phyloP scores from a whole-genome alignment of 78 protist genomes.

The Anaeramoeba ignava region DNA sequence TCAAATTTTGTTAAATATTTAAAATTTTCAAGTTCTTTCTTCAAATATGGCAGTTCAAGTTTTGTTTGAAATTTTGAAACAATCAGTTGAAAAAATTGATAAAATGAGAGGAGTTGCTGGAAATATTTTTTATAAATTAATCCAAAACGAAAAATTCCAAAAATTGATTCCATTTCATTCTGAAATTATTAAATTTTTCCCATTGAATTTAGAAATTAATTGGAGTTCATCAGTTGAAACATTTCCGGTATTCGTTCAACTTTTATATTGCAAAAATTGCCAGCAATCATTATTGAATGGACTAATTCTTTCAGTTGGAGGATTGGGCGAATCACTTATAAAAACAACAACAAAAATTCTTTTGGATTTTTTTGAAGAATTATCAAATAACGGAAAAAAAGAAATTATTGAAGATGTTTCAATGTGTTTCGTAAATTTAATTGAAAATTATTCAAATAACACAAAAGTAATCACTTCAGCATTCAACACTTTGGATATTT shows the following conservation, averaged over 20 bases:
- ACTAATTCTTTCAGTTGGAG: slow-evolving; percentile 18
- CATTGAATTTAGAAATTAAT: neutral
- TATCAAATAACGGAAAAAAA: too few species aligned
- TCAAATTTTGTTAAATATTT: neutral
- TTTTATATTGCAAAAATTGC: neutral
- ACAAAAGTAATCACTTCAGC: too few species aligned
- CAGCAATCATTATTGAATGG: slow-evolving; percentile 9
- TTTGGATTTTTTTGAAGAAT: neutral
- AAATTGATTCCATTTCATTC: neutral
- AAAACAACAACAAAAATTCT: neutral
- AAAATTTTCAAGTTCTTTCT: neutral
- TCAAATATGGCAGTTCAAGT: too few species aligned
- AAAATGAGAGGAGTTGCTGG: neutral
- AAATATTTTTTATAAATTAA: neutral
- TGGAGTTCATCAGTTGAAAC: neutral
- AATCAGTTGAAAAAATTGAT: neutral
- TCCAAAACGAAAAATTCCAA: neutral
- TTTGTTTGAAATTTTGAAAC: neutral
- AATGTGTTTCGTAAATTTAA: too few species aligned
- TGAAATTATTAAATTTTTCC: neutral
- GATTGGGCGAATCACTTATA: slow-evolving; percentile 18
- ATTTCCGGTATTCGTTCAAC: slow-evolving; percentile 10
- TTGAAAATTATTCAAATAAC: too few species aligned
- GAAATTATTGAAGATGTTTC: too few species aligned
- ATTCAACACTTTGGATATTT: too few species aligned